Conservation (phyloP, 345 rosid species). For the Sonneratia caseolaris region DNA sequence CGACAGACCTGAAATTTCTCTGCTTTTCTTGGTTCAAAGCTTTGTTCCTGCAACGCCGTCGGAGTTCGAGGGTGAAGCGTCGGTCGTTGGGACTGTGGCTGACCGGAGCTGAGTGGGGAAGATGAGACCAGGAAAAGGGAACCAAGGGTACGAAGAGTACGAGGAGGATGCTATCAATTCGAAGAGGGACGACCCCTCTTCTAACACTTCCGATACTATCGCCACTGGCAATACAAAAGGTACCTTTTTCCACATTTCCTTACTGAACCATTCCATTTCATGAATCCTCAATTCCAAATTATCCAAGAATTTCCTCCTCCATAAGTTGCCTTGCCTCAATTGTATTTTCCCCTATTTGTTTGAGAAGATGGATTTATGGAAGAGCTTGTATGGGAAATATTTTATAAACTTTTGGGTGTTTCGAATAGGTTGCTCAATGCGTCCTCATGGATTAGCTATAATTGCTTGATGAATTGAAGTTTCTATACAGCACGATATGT, state of each 20-base stretch:
- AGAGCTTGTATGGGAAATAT: neutral
- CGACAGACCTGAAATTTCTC: neutral
- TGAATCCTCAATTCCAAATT: neutral
- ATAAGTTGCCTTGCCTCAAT: neutral
- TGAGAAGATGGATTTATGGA: neutral
- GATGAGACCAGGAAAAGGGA: constrained; percentile 61
- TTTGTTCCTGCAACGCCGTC: no score
- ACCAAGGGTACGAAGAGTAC: constrained; percentile 75
- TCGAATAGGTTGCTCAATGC: neutral
- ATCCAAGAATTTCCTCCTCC: neutral
- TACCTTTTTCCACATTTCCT: constrained; percentile 2
- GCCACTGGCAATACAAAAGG: constrained; percentile 16
- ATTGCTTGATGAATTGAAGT: neutral
- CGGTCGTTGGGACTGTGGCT: neutral
- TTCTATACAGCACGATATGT: neutral
- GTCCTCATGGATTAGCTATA: neutral
- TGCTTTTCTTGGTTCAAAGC: neutral
- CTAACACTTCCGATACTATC: constrained; percentile 20
- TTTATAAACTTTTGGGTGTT: neutral
- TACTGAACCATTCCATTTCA: neutral
- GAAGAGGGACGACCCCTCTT: constrained; percentile 50
- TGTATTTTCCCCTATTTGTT: neutral
- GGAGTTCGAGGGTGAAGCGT: neutral
- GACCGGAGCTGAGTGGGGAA: neutral
- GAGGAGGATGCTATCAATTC: constrained; percentile 64